These are phyloP conservation scores for Boletus vinaceobasis DNA, from an alignment of 768 basidiomycete genomes.

Conservation along the genomic window DNA sequence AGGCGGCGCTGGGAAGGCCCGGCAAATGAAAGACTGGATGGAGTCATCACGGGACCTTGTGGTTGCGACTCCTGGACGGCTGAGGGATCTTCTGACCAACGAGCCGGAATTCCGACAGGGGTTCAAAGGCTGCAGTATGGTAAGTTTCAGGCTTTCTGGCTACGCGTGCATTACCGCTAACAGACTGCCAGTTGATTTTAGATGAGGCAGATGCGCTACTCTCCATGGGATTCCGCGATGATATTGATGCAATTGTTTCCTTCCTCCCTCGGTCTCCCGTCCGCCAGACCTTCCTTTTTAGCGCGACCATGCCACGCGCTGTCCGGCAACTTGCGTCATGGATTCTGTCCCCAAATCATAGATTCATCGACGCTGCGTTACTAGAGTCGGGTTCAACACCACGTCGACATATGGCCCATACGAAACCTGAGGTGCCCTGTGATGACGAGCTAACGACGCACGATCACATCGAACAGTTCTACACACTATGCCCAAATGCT, in stretches of 20 bases:
- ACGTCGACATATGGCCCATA: background rate
- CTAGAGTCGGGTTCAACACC: slow-evolving; percentile 41
- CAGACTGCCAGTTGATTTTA: slow-evolving; percentile 64
- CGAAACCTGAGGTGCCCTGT: background rate
- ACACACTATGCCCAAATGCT: slow-evolving; percentile 66
- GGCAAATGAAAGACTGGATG: slow-evolving; percentile 68
- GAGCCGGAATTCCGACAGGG: slow-evolving; percentile 54
- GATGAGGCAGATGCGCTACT: slow-evolving; percentile 92
- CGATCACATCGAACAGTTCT: slow-evolving; percentile 75
- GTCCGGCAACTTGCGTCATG: slow-evolving; percentile 69
- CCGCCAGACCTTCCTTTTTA: slow-evolving; percentile 92
- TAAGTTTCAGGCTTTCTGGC: slow-evolving; percentile 33
- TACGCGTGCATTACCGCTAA: background rate
- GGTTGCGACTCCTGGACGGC: slow-evolving; percentile 86
- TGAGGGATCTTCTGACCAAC: slow-evolving; percentile 66
- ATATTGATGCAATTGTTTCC: slow-evolving; percentile 68
- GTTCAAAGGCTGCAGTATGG: slow-evolving; percentile 55
- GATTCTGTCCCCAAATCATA: slow-evolving; percentile 57
- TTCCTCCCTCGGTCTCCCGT: slow-evolving; percentile 58
- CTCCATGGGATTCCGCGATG: slow-evolving; percentile 89
- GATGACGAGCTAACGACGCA: slow-evolving; percentile 48
- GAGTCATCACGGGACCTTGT: slow-evolving; percentile 71
- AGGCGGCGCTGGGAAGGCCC: slow-evolving; percentile 66
- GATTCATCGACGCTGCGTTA: slow-evolving; percentile 70
- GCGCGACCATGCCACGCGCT: slow-evolving; percentile 73